Base-by-base conservation (phyloP, 2,329 filamentous ascomycete genomes). In the Fusarium chlamydosporum region DNA sequence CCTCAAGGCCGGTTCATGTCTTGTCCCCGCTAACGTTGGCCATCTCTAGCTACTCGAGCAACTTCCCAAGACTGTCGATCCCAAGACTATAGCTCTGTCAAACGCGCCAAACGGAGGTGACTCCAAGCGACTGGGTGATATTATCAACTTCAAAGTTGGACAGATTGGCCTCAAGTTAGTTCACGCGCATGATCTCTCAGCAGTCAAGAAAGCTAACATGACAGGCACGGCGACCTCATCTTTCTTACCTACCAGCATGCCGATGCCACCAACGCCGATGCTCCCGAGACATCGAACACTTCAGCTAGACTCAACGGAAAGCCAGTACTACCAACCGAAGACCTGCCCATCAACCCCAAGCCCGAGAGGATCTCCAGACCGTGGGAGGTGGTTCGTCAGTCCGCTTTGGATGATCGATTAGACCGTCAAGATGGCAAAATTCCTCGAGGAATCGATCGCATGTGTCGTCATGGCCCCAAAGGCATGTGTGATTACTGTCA, bases 401-500 rank as follows among this genome's bases (percentile, higher is more conserved):
- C 94, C 4, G 84, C 90, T 3, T 85, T 99, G 11, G 96, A 99
- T 77, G 91, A 99, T 76, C 84, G 87, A 57, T 82, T 99, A 76
- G 96, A 99, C 79, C 93, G 89, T 80, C 86, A 90, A 71, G 91
- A 96, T 84, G 96, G 96, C 71, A 99, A 97, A 82, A 97, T 97
- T 52, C 83, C 88, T 20, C 86, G 94, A 66, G 87, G 87, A 65
- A 86, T 86, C 61, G 93, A 97, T 77, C 92, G 92, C 77, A 96
- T 99, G 94, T 99, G 96, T 82, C 91, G 93, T 66, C 96, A 99
- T 78, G 95, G 95, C 2, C 90, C 92, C 52, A 98, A 97, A 81
- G 96, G 96, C 78, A 99, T 99, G 96, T 99, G 96, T 80, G 96
- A 99, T 81, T 96, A 97, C 81, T 99, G 96, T 82, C 97, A 97